Conservation (phyloP, 176 grass and related monocot genomes). For the Ananas comosus region DNA sequence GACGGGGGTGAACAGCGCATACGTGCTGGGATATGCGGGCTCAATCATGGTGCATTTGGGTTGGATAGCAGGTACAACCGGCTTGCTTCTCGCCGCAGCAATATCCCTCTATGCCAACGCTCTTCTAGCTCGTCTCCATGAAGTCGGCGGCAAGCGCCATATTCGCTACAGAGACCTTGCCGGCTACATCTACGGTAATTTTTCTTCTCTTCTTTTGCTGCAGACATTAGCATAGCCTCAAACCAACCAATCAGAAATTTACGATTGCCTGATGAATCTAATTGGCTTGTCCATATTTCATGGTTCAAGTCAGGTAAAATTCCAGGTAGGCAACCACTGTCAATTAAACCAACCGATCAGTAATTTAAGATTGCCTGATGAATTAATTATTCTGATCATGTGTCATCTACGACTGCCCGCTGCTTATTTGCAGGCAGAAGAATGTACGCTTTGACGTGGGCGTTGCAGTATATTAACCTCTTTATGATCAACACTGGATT, state of each 20-base stretch:
- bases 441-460: slow-evolving; percentile 84
- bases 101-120: slow-evolving; percentile 85
- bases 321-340: too few relatives aligned
- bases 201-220: background rate
- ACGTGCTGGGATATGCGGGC: slow-evolving; percentile 86
- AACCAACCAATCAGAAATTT: too few relatives aligned
- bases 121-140: slow-evolving; percentile 71
- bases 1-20: slow-evolving; percentile 86
- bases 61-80: slow-evolving; percentile 55
- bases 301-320: too few relatives aligned
- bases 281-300: too few relatives aligned
- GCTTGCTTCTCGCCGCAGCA: slow-evolving; percentile 65
- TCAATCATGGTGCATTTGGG: slow-evolving; percentile 81
- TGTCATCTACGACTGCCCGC: too few relatives aligned
- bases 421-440: slow-evolving; percentile 43
- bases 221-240: too few relatives aligned
- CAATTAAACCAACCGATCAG: too few relatives aligned
- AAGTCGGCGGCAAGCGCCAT: slow-evolving; percentile 72
- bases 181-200: slow-evolving; percentile 80
- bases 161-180: slow-evolving; percentile 98
- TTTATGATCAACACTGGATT: slow-evolving; percentile 99
- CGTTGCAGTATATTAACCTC: slow-evolving; percentile 86
- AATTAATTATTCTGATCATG: too few relatives aligned
- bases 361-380: too few relatives aligned
- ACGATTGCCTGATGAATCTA: too few relatives aligned